These are phyloP conservation scores for Phytopythium sindhum DNA, from an alignment of 352 stramenopile species.

Conservation along the genomic window DNA sequence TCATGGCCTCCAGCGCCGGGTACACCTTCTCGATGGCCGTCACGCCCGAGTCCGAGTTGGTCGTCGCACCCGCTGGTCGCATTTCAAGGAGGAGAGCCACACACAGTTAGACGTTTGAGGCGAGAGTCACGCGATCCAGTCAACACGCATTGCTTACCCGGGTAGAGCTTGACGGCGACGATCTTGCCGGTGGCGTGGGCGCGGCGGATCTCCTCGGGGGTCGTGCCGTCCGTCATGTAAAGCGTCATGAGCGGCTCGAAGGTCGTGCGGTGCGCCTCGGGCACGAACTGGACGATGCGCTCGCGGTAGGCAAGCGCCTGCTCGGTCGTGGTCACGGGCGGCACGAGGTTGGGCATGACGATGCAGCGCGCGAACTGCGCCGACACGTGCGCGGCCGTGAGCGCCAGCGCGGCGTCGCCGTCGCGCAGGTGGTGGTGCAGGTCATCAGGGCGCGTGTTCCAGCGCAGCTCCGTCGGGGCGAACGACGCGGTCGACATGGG, in stretches of 20 bases:
- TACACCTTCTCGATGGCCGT: slow-evolving; percentile 95
- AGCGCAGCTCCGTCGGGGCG: slow-evolving; percentile 27
- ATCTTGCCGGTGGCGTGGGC: slow-evolving; percentile 89
- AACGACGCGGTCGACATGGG: not conserved
- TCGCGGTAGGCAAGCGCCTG: slow-evolving; percentile 96
- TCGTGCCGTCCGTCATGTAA: slow-evolving; percentile 98
- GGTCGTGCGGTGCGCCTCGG: slow-evolving; percentile 31
- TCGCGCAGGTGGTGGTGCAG: slow-evolving; percentile 98
- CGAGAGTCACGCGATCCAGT: not conserved
- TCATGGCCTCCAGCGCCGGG: slow-evolving; percentile 77
- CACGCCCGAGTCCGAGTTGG: slow-evolving; percentile 97
- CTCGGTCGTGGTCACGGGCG: slow-evolving; percentile 94
- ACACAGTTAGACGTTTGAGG: not conserved
- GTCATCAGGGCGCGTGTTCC: slow-evolving; percentile 86
- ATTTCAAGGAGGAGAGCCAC: not conserved
- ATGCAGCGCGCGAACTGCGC: slow-evolving; percentile 88
- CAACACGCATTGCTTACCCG: slow-evolving; percentile 36
- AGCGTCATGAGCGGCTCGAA: slow-evolving; percentile 97
- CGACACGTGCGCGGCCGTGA: slow-evolving; percentile 80
- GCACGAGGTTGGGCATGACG: slow-evolving; percentile 99
- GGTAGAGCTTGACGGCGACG: slow-evolving; percentile 98
- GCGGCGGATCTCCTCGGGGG: slow-evolving; percentile 93
- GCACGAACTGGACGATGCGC: slow-evolving; percentile 89
- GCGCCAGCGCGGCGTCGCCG: slow-evolving; percentile 72
- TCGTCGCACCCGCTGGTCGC: slow-evolving; percentile 92